A percentile compares a stretch with the other conserved stretches of the same genome.
These are phyloP conservation scores for Cyclotella sp. DNA, from an alignment of 108 stramenopile genomes.

Conservation along the genomic window DNA sequence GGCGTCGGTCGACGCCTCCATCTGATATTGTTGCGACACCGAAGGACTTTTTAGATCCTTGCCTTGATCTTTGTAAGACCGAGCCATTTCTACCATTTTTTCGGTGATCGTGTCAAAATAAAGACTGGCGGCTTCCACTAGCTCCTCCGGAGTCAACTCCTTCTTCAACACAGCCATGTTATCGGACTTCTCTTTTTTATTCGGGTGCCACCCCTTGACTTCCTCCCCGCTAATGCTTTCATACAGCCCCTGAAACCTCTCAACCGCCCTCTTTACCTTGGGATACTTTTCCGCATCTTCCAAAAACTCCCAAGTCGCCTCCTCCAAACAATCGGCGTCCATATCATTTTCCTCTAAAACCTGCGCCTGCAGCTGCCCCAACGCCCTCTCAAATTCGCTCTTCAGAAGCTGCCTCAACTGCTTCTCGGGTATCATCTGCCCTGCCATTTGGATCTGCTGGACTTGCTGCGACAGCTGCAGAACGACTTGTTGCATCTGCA, in stretches of 20 bases:
- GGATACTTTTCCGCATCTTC: constrained; percentile 67
- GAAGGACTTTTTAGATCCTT: constrained; percentile 69
- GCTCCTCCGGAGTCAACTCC: constrained; percentile 62
- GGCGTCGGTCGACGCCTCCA: constrained; percentile 79
- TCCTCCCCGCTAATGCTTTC: constrained; percentile 82
- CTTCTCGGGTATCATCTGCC: constrained; percentile 82
- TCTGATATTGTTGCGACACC: constrained; percentile 74
- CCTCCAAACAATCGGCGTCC: constrained; percentile 89
- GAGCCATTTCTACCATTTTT: constrained; percentile 69
- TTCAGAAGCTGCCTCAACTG: constrained; percentile 77
- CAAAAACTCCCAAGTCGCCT: constrained; percentile 90
- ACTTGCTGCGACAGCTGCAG: constrained; percentile 83
- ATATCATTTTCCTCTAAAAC: constrained; percentile 83
- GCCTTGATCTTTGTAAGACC: constrained; percentile 64
- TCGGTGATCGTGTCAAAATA: constrained; percentile 85
- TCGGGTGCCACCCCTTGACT: constrained; percentile 73
- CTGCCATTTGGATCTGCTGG: constrained; percentile 87
- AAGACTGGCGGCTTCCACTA: constrained; percentile 74
- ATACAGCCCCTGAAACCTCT: constrained; percentile 88
- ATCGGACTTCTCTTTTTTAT: constrained; percentile 21
- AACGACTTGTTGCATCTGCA: constrained; percentile 85
- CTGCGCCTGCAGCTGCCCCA: constrained; percentile 60
- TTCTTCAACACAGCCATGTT: constrained; percentile 43
- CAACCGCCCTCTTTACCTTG: constrained; percentile 78
- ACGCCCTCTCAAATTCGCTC: constrained; percentile 81